phyloP scores from a whole-genome alignment of 148 eudicot species.

The Selenicereus undatus region DNA sequence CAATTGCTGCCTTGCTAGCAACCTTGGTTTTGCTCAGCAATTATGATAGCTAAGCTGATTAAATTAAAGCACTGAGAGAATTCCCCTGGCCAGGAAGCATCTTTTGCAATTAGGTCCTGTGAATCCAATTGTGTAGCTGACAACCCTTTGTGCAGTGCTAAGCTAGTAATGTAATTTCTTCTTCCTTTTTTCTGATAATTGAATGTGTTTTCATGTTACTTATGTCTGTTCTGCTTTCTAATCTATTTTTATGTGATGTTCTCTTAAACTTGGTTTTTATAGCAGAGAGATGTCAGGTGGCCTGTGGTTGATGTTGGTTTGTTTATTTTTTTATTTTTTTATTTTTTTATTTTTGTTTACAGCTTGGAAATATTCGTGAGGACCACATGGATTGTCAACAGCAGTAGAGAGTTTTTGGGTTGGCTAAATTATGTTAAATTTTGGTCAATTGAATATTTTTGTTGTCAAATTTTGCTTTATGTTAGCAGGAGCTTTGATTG shows the following conservation, averaged over 20 bases:
- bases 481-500: too few species aligned
- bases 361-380: conserved; percentile 26
- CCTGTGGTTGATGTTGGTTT: neutral
- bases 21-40: neutral
- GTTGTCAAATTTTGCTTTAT: too few species aligned
- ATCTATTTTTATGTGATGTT: too few species aligned
- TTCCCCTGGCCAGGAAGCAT: neutral
- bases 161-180: neutral
- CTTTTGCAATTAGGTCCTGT: neutral
- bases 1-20: neutral
- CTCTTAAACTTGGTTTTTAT: neutral
- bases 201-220: too few species aligned
- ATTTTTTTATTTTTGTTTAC: neutral
- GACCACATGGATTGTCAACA: conserved; percentile 5
- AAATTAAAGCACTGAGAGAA: neutral
- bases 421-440: neutral
- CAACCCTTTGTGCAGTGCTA: neutral
- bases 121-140: neutral
- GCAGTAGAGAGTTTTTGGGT: conserved; percentile 1
- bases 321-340: neutral
- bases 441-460: too few species aligned
- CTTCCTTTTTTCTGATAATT: too few species aligned
- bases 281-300: neutral
- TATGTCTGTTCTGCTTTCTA: too few species aligned
- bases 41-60: neutral